phyloP scores from a whole-genome alignment of 257 asterid genomes.

The Parsonsia alboflavescens region DNA sequence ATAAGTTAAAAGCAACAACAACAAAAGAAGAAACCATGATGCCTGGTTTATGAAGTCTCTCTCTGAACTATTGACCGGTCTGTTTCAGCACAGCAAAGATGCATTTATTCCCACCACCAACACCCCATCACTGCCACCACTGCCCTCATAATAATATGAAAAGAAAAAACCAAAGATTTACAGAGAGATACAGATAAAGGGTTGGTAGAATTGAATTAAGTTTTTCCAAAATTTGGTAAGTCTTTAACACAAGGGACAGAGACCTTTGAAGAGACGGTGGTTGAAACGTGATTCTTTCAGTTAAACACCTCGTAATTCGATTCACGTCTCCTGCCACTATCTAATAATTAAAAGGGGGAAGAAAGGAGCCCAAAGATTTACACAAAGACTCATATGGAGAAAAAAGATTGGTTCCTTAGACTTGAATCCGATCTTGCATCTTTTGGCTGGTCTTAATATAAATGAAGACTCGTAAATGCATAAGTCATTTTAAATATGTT shows the following conservation, averaged over 20 bases:
- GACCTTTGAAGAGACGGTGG: not conserved
- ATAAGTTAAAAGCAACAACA: constrained; percentile 15
- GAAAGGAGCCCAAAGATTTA: too few species aligned
- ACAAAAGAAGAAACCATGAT: constrained; percentile 34
- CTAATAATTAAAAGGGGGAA: too few species aligned
- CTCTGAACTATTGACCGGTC: constrained; percentile 26
- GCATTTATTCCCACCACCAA: constrained; percentile 60
- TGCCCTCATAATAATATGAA: not conserved
- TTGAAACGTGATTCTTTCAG: not conserved
- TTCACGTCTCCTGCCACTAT: too few species aligned
- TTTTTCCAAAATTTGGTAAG: not conserved
- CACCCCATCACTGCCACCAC: constrained; percentile 17
- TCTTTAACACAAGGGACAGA: not conserved
- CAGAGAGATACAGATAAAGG: constrained; percentile 11
- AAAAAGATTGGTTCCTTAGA: too few species aligned
- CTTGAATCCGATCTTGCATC: too few species aligned
- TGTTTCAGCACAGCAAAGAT: constrained; percentile 37
- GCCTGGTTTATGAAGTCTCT: constrained; percentile 26
- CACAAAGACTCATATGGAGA: too few species aligned
- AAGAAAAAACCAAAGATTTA: not conserved
- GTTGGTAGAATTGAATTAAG: constrained; percentile 6
- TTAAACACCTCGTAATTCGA: not conserved
- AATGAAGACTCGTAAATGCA: too few species aligned
- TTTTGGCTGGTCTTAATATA: too few species aligned
- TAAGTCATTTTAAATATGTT: too few species aligned